phyloP scores from a whole-genome alignment of 208 protist genomes.

The Crithidia sp. region DNA sequence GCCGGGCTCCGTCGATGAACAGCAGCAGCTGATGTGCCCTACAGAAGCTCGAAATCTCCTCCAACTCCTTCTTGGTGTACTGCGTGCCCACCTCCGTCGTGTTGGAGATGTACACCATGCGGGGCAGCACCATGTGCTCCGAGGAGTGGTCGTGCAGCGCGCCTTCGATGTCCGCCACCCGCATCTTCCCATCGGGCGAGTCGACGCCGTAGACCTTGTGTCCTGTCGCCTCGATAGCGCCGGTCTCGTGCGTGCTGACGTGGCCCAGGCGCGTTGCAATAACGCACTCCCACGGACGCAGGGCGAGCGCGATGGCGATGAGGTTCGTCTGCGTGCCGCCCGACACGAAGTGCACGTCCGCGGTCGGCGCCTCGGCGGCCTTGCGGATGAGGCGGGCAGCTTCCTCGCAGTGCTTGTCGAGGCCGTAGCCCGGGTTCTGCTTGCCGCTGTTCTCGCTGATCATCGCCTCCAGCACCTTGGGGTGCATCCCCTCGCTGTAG shows the following conservation, averaged over 20 bases:
- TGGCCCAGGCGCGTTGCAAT: conserved; percentile 39
- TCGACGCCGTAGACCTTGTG: conserved; percentile 51
- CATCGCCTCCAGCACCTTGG: conserved; percentile 37
- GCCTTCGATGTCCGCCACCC: conserved; percentile 29
- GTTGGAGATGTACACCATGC: conserved; percentile 64
- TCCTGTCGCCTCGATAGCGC: conserved; percentile 52
- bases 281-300: conserved; percentile 58
- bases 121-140: conserved; percentile 54
- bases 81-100: conserved; percentile 53
- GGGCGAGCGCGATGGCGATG: conserved; percentile 26
- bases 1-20: conserved; percentile 54
- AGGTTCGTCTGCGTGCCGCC: conserved; percentile 60
- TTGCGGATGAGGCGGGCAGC: conserved; percentile 38
- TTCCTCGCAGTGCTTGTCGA: conserved; percentile 35
- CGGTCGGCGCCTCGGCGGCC: conserved; percentile 28
- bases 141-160: conserved; percentile 33
- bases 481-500: conserved; percentile 51
- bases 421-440: conserved; percentile 52
- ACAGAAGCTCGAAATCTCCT: conserved; percentile 43
- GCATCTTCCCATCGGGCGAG: conserved; percentile 49
- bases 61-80: conserved; percentile 53
- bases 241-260: conserved; percentile 56
- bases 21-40: conserved; percentile 35
- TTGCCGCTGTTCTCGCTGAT: conserved; percentile 7
- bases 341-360: conserved; percentile 45